A percentile compares a stretch with the other conserved stretches of the same genome.
Conservation (phyloP, 1,284 basidiomycete genomes). For the Neotropicomus parvogracilis region DNA sequence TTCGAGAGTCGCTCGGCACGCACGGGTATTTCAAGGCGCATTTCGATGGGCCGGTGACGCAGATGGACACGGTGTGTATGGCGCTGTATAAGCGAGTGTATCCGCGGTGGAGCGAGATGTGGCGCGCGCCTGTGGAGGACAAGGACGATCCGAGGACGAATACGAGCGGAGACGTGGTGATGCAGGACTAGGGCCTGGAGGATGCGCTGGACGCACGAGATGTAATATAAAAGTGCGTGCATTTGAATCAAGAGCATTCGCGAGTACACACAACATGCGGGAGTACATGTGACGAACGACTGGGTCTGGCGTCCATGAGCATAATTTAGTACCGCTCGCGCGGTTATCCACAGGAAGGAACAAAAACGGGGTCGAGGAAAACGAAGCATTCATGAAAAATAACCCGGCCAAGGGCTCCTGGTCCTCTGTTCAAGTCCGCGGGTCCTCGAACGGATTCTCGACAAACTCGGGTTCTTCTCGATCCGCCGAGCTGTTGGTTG, state of each 20-base stretch:
- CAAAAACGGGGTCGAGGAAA: background rate
- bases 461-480: constrained; percentile 21
- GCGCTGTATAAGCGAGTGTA: constrained; percentile 87
- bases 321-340: too few species aligned
- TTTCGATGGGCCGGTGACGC: constrained; percentile 92
- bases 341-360: too few species aligned
- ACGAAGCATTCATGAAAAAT: too few species aligned
- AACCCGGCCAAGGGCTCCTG: too few species aligned
- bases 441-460: constrained; percentile 29
- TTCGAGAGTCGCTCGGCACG: constrained; percentile 91
- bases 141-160: background rate
- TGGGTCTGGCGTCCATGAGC: background rate
- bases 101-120: constrained; percentile 74
- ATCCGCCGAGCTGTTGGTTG: constrained; percentile 13
- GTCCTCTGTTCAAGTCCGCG: constrained; percentile 4
- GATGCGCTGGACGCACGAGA: too few species aligned
- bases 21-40: constrained; percentile 98
- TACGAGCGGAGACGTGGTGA: constrained; percentile 17
- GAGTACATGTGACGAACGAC: background rate
- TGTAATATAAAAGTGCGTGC: too few species aligned
- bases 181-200: constrained; percentile 23
- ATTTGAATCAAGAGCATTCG: background rate
- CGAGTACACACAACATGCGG: background rate
- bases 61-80: constrained; percentile 96
- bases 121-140: constrained; percentile 34